Evolutionary conservation across 208 protist genomes (phyloP), one percentile per base, ranked within the genome.

Genomic region (Wallacemonas sp.): DNA sequence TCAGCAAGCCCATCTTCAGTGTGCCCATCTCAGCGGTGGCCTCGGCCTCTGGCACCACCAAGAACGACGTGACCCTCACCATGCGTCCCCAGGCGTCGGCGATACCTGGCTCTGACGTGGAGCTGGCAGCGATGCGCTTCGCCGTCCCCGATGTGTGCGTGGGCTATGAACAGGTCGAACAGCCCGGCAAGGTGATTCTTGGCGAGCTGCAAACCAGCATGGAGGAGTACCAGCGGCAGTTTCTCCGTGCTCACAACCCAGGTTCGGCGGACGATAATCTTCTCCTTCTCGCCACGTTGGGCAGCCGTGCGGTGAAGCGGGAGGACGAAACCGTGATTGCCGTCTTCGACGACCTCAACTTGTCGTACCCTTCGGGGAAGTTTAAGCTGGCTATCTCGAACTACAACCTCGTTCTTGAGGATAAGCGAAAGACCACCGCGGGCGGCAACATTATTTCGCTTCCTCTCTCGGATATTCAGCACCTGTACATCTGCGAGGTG

Each of bases 371-470:
- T 1, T 44, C 87, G 10, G 87, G 90, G 26, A 86, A 89, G 63
- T 95, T 79, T 50, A 95, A 92, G 60, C 73, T 95, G 32, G 69
- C 85, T 39, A 53, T 95, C 34, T 89, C 87, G 1, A 95, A 95
- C 65, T 86, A 89, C 71, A 75, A 79, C 39, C 67, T 93, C 21
- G 73, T 88, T 13, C 64, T 95, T 27, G 82, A 91, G 78, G 84
- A 92, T 45, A 95, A 89, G 68, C 77, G 78, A 63, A 89, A 83
- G 27, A 64, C 65, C 21, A 45, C 73, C 2, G 62, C 78, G 5
- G 52, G 76, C 19, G 57, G 53, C 57, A 79, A 70, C 26, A 65
- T 90, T 15, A 50, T 78, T 1, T 75, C 74, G 0, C 67, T 93
- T n/a, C 81, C 85, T 0, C 70, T 95, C 17, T 70, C 71, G 0